A percentile compares a stretch with the other conserved stretches of the same genome.
Conservation (phyloP, 176 grass and related monocot species). For the Eragrostis curvula region DNA sequence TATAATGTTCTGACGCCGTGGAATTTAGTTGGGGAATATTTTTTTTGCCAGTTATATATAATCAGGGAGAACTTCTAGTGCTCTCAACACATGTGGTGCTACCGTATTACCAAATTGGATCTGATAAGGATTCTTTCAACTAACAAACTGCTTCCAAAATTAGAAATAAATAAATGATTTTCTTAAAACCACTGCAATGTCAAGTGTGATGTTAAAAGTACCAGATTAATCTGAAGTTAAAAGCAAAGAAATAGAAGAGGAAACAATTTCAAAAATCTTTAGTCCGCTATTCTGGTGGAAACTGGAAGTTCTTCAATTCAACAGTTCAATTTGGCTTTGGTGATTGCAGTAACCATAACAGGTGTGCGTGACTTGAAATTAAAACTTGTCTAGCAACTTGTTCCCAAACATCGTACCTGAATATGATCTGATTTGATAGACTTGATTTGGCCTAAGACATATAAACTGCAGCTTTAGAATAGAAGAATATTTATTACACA, state of each 20-base stretch:
- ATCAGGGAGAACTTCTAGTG: background rate
- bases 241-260: background rate
- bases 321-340: background rate
- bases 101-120: background rate
- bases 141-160: background rate
- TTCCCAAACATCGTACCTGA: background rate
- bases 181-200: background rate
- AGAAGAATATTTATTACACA: background rate
- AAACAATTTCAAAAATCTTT: background rate
- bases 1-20: background rate
- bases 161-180: background rate
- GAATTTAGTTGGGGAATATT: background rate
- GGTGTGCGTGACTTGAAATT: constrained; percentile 8
- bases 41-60: background rate
- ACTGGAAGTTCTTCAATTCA: background rate
- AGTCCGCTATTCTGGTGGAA: background rate
- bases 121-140: background rate
- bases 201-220: background rate
- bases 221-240: background rate
- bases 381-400: background rate
- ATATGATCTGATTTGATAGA: background rate
- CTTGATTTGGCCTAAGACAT: background rate
- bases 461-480: background rate
- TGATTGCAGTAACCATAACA: background rate
- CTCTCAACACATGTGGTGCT: background rate